These are phyloP conservation scores for Globisporangium orthogonon DNA, from an alignment of 352 stramenopile genomes.

Conservation along the genomic window DNA sequence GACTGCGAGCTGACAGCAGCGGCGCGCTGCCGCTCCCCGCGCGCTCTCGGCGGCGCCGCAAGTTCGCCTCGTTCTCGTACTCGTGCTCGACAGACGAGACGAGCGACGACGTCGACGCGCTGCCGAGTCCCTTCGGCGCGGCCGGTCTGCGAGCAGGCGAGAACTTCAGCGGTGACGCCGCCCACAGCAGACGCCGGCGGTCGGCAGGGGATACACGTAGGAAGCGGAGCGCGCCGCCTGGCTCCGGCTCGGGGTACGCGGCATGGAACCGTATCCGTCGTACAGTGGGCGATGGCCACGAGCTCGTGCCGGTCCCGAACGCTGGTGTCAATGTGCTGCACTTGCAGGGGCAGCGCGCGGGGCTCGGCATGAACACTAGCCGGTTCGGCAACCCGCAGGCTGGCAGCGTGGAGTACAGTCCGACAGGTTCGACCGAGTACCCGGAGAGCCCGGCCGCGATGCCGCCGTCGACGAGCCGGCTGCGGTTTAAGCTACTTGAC, in stretches of 20 bases:
- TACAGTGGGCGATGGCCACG: constrained; percentile 15
- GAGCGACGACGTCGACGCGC: constrained; percentile 36
- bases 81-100: constrained; percentile 61
- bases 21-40: not conserved
- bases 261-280: constrained; percentile 42
- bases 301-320: constrained; percentile 34
- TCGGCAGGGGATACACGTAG: constrained; percentile 1
- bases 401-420: constrained; percentile 22
- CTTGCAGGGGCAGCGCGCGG: constrained; percentile 1
- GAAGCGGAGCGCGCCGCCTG: constrained; percentile 1
- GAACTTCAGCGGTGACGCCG: constrained; percentile 1
- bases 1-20: constrained; percentile 1
- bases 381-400: constrained; percentile 30
- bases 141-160: not conserved
- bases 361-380: constrained; percentile 10
- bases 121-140: constrained; percentile 7
- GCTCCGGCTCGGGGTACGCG: constrained; percentile 26
- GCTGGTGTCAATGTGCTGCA: not conserved
- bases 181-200: constrained; percentile 2
- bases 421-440: constrained; percentile 19
- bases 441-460: constrained; percentile 19
- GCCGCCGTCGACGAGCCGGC: constrained; percentile 23
- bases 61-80: constrained; percentile 53
- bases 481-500: constrained; percentile 63
- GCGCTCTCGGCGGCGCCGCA: constrained; percentile 15